Conservation (phyloP, 768 basidiomycete genomes). For the Mycena sanguinolenta region DNA sequence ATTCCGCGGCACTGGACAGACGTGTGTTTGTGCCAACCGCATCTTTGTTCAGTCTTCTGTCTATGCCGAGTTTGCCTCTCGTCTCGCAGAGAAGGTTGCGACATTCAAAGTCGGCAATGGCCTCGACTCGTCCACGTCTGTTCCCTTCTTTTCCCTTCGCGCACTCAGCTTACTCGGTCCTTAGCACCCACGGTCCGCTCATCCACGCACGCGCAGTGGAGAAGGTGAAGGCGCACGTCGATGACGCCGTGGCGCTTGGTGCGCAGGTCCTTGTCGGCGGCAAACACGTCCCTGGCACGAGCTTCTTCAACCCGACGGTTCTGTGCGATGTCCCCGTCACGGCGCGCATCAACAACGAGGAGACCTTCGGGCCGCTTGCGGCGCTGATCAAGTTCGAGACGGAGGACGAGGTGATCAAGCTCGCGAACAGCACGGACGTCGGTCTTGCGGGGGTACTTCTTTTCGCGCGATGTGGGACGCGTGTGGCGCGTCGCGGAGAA, state of each 20-base stretch:
- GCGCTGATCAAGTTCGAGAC: conserved; percentile 91
- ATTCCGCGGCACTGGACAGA: conserved; percentile 87
- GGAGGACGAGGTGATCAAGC: conserved; percentile 90
- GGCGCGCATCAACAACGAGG: conserved; percentile 81
- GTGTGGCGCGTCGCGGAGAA: conserved; percentile 96
- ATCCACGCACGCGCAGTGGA: conserved; percentile 89
- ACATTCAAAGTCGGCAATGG: conserved; percentile 92
- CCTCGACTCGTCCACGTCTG: conserved; percentile 81
- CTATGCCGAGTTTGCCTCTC: conserved; percentile 93
- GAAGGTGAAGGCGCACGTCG: conserved; percentile 89
- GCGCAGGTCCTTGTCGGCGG: conserved; percentile 95
- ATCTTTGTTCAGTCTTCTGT: conserved; percentile 93
- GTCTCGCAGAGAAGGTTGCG: conserved; percentile 86
- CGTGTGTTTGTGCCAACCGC: conserved; percentile 90
- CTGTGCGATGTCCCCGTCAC: conserved; percentile 83
- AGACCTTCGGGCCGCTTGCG: conserved; percentile 96
- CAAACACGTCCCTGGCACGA: conserved; percentile 66
- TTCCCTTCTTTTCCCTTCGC: conserved; percentile 16
- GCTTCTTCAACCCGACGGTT: conserved; percentile 91
- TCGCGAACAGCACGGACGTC: conserved; percentile 87
- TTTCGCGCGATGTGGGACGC: conserved; percentile 84
- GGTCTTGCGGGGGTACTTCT: conserved; percentile 97
- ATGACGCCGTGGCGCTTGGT: conserved; percentile 88
- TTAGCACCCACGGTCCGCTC: conserved; percentile 93
- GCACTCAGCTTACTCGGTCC: background rate